These are phyloP conservation scores for Clonostachys sp. DNA, from an alignment of 2,329 filamentous ascomycete genomes.

Conservation along the genomic window DNA sequence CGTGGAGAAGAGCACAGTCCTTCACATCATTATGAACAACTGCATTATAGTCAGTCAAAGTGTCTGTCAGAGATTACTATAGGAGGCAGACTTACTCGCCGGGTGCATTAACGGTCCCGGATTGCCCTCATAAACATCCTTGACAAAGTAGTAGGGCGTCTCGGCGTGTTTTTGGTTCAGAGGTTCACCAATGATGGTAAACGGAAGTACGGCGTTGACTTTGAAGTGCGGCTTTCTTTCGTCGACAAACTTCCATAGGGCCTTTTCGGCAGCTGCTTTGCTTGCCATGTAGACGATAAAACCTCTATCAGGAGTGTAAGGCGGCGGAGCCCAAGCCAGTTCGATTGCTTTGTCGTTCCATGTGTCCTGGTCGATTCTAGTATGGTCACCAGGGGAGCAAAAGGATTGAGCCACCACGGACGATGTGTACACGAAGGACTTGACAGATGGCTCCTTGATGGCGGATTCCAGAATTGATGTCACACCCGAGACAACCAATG, in stretches of 20 bases:
- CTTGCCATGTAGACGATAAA: slow-evolving; percentile 18
- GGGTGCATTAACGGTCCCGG: no score
- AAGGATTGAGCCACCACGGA: slow-evolving; percentile 10
- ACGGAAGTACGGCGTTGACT: slow-evolving; percentile 11
- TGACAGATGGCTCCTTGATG: slow-evolving; percentile 28
- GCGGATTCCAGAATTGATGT: slow-evolving; percentile 33
- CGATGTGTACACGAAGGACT: slow-evolving; percentile 19
- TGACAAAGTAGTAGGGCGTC: no score
- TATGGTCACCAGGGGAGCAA: slow-evolving; percentile 1
- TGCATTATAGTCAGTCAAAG: no score
- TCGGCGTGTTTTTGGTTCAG: slow-evolving; percentile 9
- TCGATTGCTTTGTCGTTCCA: slow-evolving; percentile 23
- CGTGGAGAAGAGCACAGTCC: slow-evolving; percentile 18
- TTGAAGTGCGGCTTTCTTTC: slow-evolving; percentile 14
- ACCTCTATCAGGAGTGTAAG: slow-evolving; percentile 8
- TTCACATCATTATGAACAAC: slow-evolving; percentile 9
- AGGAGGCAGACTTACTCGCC: no score
- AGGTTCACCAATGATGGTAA: slow-evolving; percentile 7
- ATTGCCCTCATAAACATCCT: no score
- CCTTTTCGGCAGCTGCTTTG: slow-evolving; percentile 21
- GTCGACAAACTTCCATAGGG: slow-evolving; percentile 18
- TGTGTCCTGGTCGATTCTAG: slow-evolving; percentile 10
- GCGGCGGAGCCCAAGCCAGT: slow-evolving; percentile 19
- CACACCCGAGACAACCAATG: slow-evolving; percentile 15
- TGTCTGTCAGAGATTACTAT: no score